Evolutionary conservation across 192 early-diverging fungal species (phyloP).

Genomic region (Piromyces sp.): DNA sequence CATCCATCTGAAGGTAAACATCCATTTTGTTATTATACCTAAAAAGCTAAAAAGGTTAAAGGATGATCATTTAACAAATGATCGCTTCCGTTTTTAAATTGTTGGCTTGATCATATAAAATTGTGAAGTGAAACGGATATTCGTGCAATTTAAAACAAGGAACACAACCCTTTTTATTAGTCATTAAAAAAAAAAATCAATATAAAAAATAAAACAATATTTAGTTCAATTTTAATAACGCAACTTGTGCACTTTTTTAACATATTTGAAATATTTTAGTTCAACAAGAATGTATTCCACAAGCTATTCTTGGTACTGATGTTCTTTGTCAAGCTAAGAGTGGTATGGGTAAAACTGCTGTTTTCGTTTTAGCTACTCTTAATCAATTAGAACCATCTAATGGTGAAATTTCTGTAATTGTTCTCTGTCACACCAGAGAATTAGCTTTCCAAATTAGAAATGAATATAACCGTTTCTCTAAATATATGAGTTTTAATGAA

Average conservation of each 20-base stretch:
- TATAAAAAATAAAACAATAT: no score
- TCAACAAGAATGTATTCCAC: conserved; percentile 96
- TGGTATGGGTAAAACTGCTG: conserved; percentile 97
- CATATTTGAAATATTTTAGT: conserved; percentile 27
- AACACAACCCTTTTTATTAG: no score
- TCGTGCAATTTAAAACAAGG: no score
- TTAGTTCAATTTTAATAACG: no score
- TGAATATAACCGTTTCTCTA: conserved; percentile 89
- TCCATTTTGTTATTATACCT: background rate
- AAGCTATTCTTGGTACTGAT: conserved; percentile 90
- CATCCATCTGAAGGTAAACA: conserved; percentile 80
- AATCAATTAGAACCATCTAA: conserved; percentile 71
- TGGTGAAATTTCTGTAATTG: conserved; percentile 62
- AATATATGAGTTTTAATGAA: conserved; percentile 42
- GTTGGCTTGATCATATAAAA: no score
- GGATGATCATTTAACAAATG: background rate
- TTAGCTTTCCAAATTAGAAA: conserved; percentile 96
- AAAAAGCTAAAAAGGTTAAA: background rate
- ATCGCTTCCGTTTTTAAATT: background rate
- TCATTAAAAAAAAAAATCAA: no score
- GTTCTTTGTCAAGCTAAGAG: conserved; percentile 95
- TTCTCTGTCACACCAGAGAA: conserved; percentile 95
- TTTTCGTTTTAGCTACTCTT: conserved; percentile 86
- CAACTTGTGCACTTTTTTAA: no score
- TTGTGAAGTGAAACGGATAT: no score